Percentiles rank a stretch among this genome's conserved stretches.
Conservation (phyloP, 73 alveolate genomes). For the Blepharisma japonicum region DNA sequence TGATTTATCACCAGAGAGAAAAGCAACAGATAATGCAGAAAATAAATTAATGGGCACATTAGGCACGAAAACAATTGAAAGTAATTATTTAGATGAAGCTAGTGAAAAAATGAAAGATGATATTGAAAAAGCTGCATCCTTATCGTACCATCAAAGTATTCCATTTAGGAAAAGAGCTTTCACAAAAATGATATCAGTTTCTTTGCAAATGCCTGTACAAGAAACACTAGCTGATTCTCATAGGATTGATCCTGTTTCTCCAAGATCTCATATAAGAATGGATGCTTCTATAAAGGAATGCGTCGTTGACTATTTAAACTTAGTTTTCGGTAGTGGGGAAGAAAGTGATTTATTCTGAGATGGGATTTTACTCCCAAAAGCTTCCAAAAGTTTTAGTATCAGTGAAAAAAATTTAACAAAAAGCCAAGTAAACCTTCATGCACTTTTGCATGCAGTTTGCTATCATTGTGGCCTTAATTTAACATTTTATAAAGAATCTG, state of each 20-base stretch:
- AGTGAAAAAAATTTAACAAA: slow-evolving; percentile 17
- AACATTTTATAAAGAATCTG: not conserved
- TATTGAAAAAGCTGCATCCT: too few relatives aligned
- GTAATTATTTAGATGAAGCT: too few relatives aligned
- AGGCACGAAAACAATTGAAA: too few relatives aligned
- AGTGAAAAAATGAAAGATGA: too few relatives aligned
- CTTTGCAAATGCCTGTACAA: too few relatives aligned
- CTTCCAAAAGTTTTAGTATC: slow-evolving; percentile 33
- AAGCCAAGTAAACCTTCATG: slow-evolving; percentile 37
- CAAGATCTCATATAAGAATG: slow-evolving; percentile 19
- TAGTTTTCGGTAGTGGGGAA: slow-evolving; percentile 41
- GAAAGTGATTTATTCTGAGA: slow-evolving; percentile 49
- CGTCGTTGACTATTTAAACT: slow-evolving; percentile 45
- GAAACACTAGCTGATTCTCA: slow-evolving; percentile 17
- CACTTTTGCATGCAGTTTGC: slow-evolving; percentile 48
- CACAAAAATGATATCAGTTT: too few relatives aligned
- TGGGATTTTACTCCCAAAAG: slow-evolving; percentile 35
- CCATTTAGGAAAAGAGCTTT: too few relatives aligned
- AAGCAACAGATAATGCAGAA: slow-evolving; percentile 16
- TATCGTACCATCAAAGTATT: too few relatives aligned
- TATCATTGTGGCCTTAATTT: slow-evolving; percentile 45
- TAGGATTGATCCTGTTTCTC: slow-evolving; percentile 30
- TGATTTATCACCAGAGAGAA: not conserved
- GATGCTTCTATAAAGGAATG: slow-evolving; percentile 36
- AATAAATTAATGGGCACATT: too few relatives aligned